Evolutionary conservation across 352 stramenopile species (phyloP).

Genomic region (Globisporangium echinulatum): DNA sequence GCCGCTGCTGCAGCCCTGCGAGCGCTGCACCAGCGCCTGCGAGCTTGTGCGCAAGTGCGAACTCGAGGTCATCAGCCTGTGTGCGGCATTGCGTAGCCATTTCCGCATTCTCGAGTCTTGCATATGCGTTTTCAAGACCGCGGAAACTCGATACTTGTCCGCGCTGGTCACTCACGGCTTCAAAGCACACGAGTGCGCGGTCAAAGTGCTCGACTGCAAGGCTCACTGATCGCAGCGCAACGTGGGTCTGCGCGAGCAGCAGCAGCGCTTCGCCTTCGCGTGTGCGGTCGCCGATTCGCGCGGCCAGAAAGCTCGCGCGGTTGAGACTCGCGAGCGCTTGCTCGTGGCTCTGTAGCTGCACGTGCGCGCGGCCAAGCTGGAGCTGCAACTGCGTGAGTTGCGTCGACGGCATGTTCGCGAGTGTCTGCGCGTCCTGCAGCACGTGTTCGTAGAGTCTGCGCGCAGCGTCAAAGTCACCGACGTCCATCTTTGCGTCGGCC

Average conservation of each 20-base stretch:
- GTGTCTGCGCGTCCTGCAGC: conserved; percentile 28
- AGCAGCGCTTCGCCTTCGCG: conserved; percentile 30
- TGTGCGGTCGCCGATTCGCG: conserved; percentile 18
- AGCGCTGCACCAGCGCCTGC: conserved; percentile 26
- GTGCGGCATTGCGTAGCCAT: conserved; percentile 34
- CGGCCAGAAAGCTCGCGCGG: conserved; percentile 32
- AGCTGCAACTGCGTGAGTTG: conserved; percentile 27
- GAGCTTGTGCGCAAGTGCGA: conserved; percentile 49
- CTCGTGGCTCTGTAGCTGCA: conserved; percentile 39
- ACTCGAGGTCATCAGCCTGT: conserved; percentile 64
- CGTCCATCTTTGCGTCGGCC: conserved; percentile 49
- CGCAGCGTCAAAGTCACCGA: conserved; percentile 42
- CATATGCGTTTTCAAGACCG: conserved; percentile 40
- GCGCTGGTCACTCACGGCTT: conserved; percentile 30
- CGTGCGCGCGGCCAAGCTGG: conserved; percentile 30
- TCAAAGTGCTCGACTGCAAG: conserved; percentile 57
- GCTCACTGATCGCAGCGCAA: conserved; percentile 29
- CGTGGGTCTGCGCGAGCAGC: conserved; percentile 30
- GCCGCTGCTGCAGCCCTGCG: conserved; percentile 37
- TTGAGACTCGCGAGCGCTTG: conserved; percentile 44
- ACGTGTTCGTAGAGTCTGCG: conserved; percentile 36
- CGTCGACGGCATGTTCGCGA: conserved; percentile 24
- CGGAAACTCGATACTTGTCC: conserved; percentile 53
- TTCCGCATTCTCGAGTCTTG: conserved; percentile 44
- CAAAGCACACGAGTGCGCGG: conserved; percentile 41